These are phyloP conservation scores for Phoenix dactylifera DNA, from an alignment of 176 grass and related monocot species.

Conservation along the genomic window DNA sequence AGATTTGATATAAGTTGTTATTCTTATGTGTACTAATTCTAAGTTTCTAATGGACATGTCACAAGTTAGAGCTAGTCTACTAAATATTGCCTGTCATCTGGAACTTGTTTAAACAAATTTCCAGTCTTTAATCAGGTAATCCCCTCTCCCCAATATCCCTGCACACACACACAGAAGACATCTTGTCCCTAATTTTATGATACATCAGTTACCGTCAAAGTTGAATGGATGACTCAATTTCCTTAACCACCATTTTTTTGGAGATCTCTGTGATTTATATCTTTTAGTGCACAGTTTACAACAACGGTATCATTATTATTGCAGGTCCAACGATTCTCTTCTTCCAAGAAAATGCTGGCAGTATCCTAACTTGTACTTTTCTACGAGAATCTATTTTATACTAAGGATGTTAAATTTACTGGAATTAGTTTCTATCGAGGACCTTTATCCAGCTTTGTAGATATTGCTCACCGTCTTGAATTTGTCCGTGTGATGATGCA, in stretches of 20 bases:
- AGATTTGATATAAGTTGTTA: too few species aligned
- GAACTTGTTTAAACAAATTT: too few species aligned
- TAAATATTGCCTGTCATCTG: too few species aligned
- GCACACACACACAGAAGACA: too few species aligned
- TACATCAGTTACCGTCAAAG: too few species aligned
- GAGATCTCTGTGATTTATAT: too few species aligned
- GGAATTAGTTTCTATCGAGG: slow-evolving; percentile 8
- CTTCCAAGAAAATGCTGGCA: slow-evolving; percentile 99
- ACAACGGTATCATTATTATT: slow-evolving; percentile 32
- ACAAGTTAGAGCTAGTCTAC: too few species aligned
- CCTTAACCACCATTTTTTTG: not conserved
- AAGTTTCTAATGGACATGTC: too few species aligned
- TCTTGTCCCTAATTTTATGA: too few species aligned
- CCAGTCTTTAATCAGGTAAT: too few species aligned
- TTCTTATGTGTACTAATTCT: too few species aligned
- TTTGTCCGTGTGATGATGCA: slow-evolving; percentile 91
- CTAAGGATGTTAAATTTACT: not conserved
- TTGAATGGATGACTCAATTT: not conserved
- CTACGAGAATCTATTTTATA: not conserved
- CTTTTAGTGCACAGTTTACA: not conserved
- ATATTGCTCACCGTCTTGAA: slow-evolving; percentile 97
- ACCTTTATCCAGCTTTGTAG: slow-evolving; percentile 30
- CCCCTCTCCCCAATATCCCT: too few species aligned
- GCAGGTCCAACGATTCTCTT: slow-evolving; percentile 94
- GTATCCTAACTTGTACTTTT: slow-evolving; percentile 60